Base-by-base conservation (phyloP, 495 filamentous ascomycete species). In the Aspergillus conjunctus region DNA sequence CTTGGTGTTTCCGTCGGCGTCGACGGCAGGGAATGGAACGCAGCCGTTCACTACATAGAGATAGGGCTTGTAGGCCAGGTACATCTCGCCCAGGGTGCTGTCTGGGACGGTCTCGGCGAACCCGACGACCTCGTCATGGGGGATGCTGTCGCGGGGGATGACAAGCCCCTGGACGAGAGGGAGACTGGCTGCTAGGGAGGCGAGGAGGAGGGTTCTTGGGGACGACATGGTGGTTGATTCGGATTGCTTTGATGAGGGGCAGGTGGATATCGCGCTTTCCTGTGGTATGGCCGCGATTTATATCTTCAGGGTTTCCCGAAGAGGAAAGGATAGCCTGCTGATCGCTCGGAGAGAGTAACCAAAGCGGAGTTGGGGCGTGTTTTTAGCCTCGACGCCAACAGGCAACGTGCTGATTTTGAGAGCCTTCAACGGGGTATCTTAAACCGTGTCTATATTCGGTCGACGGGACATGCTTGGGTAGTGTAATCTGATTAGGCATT, bases 11-110 rank as follows among this genome's bases (percentile, higher is more conserved):
- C 82, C 82, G 0, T 71, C 64, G 0, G 67, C 74, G 58, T 85
- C 77, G 8, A 85, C 79, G 3, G 77, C 81, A 2, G 82, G 80
- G 65, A 82, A 83, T 1, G 82, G 82, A 9, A 85, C 82, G 56
- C 82, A 85, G 30, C 82, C 81, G 61, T 79, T 80, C 10, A 68
- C 68, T 9, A 85, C 81, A 1, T 83, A 55, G 7, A 85, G 67
- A 31, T 74, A 72, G 5, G 82, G 82, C 61, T 85, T 68, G 59
- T 82, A 85, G 15, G 76, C 77, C 20, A 79, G 58, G 56, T 80
- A 80, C 7, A 81, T 57, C 4, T 74, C 69, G 0, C 82, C 82
- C 0, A 56, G 61, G 0, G 68, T 67, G 3, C 69, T 73, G n/a
- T 65, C 67, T 0, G 82, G 82, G 1, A 83, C 77, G 0, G 79